Conservation (phyloP, 1,284 basidiomycete species). For the Fomitopsis schrenkii region DNA sequence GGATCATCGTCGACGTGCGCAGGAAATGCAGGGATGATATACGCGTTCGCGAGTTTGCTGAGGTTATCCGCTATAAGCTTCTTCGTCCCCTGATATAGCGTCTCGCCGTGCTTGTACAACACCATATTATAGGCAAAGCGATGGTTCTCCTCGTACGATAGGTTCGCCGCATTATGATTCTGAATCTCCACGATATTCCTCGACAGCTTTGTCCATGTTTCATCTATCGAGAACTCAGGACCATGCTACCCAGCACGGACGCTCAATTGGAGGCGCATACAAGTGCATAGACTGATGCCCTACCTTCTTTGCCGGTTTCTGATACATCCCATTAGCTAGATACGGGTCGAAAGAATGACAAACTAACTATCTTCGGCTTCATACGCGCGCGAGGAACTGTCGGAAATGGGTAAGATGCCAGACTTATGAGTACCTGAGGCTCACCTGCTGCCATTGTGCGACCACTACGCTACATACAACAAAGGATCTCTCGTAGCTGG, state of each 20-base stretch:
- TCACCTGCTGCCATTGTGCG: not conserved
- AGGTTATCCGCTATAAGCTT: constrained; percentile 82
- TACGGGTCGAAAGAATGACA: constrained; percentile 14
- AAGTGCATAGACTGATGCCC: constrained; percentile 5
- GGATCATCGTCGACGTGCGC: constrained; percentile 49
- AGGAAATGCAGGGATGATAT: constrained; percentile 85
- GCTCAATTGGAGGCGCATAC: not conserved
- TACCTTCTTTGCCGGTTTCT: constrained; percentile 59
- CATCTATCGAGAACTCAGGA: constrained; percentile 61
- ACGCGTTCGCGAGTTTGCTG: constrained; percentile 70
- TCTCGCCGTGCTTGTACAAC: constrained; percentile 80
- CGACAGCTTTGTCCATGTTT: constrained; percentile 74
- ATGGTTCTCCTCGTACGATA: constrained; percentile 98
- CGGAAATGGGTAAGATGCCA: not conserved
- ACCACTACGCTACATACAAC: not conserved
- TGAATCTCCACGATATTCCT: constrained; percentile 94
- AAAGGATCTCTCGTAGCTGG: too few species aligned
- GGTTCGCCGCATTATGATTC: constrained; percentile 87
- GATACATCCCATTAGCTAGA: constrained; percentile 12
- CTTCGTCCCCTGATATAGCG: constrained; percentile 86
- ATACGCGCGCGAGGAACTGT: constrained; percentile 4
- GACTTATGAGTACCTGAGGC: not conserved
- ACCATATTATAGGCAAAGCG: constrained; percentile 95
- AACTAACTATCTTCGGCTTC: constrained; percentile 41
- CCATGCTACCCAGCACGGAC: constrained; percentile 46